Conservation (phyloP, 768 basidiomycete species). For the Coprinellus micaceus region DNA sequence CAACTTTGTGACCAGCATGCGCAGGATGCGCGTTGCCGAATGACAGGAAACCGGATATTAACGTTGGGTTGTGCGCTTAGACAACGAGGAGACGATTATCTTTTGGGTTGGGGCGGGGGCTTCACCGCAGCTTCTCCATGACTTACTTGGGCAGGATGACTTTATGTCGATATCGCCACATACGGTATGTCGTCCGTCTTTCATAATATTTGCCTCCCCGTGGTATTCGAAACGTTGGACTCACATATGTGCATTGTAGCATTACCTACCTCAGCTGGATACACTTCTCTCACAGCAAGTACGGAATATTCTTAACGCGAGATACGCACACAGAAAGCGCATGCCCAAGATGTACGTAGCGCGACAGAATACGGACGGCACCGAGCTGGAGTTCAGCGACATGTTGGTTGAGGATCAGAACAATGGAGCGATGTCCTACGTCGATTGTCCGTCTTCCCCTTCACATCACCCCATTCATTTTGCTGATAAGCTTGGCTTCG, state of each 20-base stretch:
- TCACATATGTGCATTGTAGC: conserved; percentile 36
- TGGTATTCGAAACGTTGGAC: too few relatives aligned
- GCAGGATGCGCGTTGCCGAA: too few relatives aligned
- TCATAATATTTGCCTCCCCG: conserved; percentile 5
- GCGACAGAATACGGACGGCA: conserved; percentile 88
- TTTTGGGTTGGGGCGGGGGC: conserved; percentile 87
- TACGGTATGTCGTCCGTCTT: conserved; percentile 48
- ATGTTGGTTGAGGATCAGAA: conserved; percentile 97
- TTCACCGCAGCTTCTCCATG: conserved; percentile 76
- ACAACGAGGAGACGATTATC: conserved; percentile 83
- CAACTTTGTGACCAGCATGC: too few relatives aligned
- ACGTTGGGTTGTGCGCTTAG: conserved; percentile 46
- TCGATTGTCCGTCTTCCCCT: conserved; percentile 64
- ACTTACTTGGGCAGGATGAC: conserved; percentile 84
- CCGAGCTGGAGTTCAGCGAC: conserved; percentile 94
- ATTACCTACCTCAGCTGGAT: conserved; percentile 62
- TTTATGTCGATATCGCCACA: conserved; percentile 62
- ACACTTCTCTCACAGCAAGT: conserved; percentile 82
- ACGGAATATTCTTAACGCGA: conserved; percentile 75
- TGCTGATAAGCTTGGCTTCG: background rate
- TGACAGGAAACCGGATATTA: too few relatives aligned
- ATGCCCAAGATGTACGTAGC: conserved; percentile 66
- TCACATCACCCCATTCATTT: background rate
- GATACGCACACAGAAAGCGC: conserved; percentile 51
- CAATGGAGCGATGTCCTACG: conserved; percentile 89